These are phyloP conservation scores for Ophiognomonia clavigignenti-juglandacearum DNA, from an alignment of 2,329 filamentous ascomycete genomes.

Conservation along the genomic window DNA sequence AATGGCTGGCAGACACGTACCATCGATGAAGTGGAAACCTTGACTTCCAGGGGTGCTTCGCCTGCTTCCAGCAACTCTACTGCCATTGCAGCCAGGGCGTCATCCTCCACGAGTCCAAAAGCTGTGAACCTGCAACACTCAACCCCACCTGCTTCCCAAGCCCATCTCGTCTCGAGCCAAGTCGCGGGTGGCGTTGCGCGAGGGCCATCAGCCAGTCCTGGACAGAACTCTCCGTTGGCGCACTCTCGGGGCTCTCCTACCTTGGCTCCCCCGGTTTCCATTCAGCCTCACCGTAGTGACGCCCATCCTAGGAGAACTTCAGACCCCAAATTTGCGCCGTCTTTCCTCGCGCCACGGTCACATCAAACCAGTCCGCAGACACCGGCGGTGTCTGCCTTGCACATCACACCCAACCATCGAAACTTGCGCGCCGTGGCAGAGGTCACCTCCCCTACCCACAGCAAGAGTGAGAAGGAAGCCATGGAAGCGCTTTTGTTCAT, in stretches of 20 bases:
- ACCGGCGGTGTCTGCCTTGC: conserved; percentile 34
- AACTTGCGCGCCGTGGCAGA: conserved; percentile 36
- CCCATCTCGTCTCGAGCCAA: conserved; percentile 17
- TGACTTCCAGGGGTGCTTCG: conserved; percentile 65
- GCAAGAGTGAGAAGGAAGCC: conserved; percentile 71
- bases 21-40: conserved; percentile 71
- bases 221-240: neutral
- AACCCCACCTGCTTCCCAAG: conserved; percentile 28
- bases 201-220: conserved; percentile 32
- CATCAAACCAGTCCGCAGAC: conserved; percentile 34
- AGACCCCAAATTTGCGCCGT: conserved; percentile 42
- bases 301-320: conserved; percentile 46
- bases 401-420: conserved; percentile 30
- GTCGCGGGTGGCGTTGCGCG: neutral
- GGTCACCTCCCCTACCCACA: conserved; percentile 64
- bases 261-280: conserved; percentile 51
- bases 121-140: conserved; percentile 20
- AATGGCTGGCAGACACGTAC: conserved; percentile 80
- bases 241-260: conserved; percentile 18
- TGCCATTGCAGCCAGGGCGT: conserved; percentile 41
- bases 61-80: conserved; percentile 56
- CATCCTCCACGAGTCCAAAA: conserved; percentile 51
- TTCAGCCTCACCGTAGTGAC: conserved; percentile 42
- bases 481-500: conserved; percentile 77
- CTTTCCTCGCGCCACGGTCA: conserved; percentile 41